Base-by-base conservation (phyloP, 73 alveolate species). In the Blepharisma japonicum region DNA sequence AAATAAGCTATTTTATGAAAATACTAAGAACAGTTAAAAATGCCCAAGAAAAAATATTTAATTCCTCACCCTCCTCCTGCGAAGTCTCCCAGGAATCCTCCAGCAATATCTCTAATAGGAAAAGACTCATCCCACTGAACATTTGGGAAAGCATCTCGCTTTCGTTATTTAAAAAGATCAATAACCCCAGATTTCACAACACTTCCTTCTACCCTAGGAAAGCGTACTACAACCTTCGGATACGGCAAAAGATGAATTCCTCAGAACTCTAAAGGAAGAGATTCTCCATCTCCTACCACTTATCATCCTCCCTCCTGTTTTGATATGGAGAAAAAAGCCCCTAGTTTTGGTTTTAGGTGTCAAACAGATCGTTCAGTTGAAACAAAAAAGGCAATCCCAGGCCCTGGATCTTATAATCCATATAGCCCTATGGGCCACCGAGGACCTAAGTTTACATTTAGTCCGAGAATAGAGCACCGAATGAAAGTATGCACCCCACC, bases 201-300 rank as follows among this genome's bases (percentile, higher is more conserved):
- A 14, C 14, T 61, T 5, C 74, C 74, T 5, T 61, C 74, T 14
- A 20, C 74, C 18, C 23, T 61, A 61, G 23, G 46, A 8, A 25
- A 61, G 14, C 14, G 74, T 8, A 9, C 74, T 9, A 14, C 47
- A n/a, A 20, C 49, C 39, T 61, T 61, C 47, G 74, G 74, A 8
- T 18, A 61, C 38, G 74, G 74, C 39, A 61, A 61, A 61, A n/a
- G 74, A 18, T 61, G 74, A 39, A 61, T 39, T 14, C 74, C 74
- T 61, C 18, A 8, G 49, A 61, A 61, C 23, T 14, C 14, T 14
- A 9, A n/a, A 14, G 74, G 74, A 61, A 61, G 23, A 61, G 74
- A 61, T 48, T 14, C 74, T 5, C 74, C 74, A 2, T 14, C 47
- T 61, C 74, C 74, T 20, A 39, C 50, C 2, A 25, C 74, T 20